Base-by-base conservation (phyloP, 2,329 filamentous ascomycete genomes). In the Colletotrichum musicola region DNA sequence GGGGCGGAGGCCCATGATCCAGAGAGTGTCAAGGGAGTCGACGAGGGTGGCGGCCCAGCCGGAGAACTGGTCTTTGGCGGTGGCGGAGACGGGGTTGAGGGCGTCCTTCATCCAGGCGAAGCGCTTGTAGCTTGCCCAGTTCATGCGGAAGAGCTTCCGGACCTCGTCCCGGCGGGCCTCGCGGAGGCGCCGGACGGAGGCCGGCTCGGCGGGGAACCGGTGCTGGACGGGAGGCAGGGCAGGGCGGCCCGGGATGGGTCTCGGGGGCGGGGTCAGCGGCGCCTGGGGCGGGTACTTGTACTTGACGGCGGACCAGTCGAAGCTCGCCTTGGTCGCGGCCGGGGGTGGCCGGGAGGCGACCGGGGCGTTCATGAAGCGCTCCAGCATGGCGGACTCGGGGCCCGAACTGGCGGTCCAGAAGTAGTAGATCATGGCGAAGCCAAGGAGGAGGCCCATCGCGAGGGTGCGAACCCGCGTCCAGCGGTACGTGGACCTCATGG, bases 1-100 rank as follows among this genome's bases (percentile, higher is more conserved):
- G 16, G 55, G 75, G 70, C 81, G 81, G 73, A 87, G 68, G 4
- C 81, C 85, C 85, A 87, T 86, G 60, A 87, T 86, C 84, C 84
- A 87, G 4, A 87, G 75, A 4, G 83, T 85, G 71, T 88, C 86
- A 69, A 85, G 74, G 13, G 80, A 75, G 72, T 84, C 83, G 18
- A 84, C 80, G 51, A 84, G 73, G 5, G 83, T 84, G 2, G 82
- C 82, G 4, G 79, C 81, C 83, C 82, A 85, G 3, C 83, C 84
- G 42, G 82, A 82, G 72, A 84, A 85, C 22, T 79, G 77, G 57
- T 83, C 78, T 38, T 79, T 77, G 25, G 71, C 76, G 1, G 73
- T 66, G 25, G 81, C 82, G 22, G 78, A 78, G 42, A 85, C 65
- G 2, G 84, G 84, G 22, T 75, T 75, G 20, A 85, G 72, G 60